These are phyloP conservation scores for Castanospermum australe DNA, from an alignment of 306 rosid genomes.

Conservation along the genomic window DNA sequence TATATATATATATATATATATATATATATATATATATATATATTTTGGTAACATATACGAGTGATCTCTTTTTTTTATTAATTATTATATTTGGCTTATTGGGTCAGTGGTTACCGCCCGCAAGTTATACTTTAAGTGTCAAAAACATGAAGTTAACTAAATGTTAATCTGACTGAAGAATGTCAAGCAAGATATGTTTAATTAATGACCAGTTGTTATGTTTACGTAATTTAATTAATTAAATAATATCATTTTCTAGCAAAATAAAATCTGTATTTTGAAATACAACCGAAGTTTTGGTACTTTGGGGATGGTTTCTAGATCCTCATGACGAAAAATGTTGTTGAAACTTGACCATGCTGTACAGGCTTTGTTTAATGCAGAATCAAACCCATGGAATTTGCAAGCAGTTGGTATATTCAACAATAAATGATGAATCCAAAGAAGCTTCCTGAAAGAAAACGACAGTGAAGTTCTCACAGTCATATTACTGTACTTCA, in stretches of 20 bases:
- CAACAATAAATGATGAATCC: not conserved
- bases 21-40: too few relatives aligned
- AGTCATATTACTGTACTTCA: not conserved
- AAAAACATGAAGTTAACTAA: too few relatives aligned
- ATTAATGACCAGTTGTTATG: not conserved
- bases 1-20: too few relatives aligned
- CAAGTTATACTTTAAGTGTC: not conserved
- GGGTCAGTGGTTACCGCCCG: not conserved
- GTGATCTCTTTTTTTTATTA: too few relatives aligned
- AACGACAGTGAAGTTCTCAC: not conserved
- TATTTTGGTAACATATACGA: too few relatives aligned
- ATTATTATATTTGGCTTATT: not conserved
- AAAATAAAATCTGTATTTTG: not conserved
- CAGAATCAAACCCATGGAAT: not conserved
- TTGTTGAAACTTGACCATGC: not conserved
- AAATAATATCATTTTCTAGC: not conserved
- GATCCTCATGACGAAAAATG: not conserved
- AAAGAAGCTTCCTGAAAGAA: not conserved
- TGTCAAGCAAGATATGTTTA: not conserved
- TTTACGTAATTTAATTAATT: not conserved
- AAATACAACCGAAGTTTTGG: not conserved
- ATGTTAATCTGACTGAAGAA: not conserved
- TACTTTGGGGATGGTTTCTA: slow-evolving; percentile 16
- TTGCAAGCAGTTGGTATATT: not conserved
- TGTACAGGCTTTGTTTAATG: too few relatives aligned